phyloP scores from a whole-genome alignment of 345 rosid species.

The Pseudoturritis turrita region DNA sequence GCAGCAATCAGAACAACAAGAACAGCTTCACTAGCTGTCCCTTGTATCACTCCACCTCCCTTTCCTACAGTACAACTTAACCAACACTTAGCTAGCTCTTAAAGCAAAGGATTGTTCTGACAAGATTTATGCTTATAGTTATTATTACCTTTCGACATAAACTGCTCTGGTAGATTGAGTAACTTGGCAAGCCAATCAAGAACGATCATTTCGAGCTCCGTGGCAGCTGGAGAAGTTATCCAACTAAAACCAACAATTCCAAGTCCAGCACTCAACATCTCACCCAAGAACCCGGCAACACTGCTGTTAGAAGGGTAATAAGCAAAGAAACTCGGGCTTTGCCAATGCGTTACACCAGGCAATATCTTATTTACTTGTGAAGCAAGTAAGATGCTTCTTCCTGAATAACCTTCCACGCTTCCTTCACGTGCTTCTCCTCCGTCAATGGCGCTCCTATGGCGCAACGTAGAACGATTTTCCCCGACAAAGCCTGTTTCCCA shows the following conservation, averaged over 20 bases:
- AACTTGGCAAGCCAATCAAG: conserved; percentile 86
- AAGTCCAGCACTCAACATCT: conserved; percentile 92
- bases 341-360: conserved; percentile 93
- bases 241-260: conserved; percentile 89
- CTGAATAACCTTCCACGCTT: conserved; percentile 73
- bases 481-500: conserved; percentile 57
- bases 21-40: conserved; percentile 90
- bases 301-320: conserved; percentile 87
- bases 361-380: conserved; percentile 20
- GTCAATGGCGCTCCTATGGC: conserved; percentile 90
- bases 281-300: conserved; percentile 87
- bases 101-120: background rate
- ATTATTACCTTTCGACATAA: conserved; percentile 57
- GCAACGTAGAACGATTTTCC: conserved; percentile 55
- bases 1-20: conserved; percentile 78
- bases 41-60: conserved; percentile 95
- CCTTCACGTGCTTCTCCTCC: conserved; percentile 74
- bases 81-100: conserved; percentile 1
- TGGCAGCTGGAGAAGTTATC: conserved; percentile 92
- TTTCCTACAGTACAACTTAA: conserved; percentile 46
- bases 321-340: conserved; percentile 77
- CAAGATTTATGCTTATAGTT: background rate
- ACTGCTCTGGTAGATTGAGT: conserved; percentile 69
- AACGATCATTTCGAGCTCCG: conserved; percentile 88
- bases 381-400: conserved; percentile 56